Evolutionary conservation across 306 rosid species (phyloP).

Genomic region (Dalbergia cultrata): DNA sequence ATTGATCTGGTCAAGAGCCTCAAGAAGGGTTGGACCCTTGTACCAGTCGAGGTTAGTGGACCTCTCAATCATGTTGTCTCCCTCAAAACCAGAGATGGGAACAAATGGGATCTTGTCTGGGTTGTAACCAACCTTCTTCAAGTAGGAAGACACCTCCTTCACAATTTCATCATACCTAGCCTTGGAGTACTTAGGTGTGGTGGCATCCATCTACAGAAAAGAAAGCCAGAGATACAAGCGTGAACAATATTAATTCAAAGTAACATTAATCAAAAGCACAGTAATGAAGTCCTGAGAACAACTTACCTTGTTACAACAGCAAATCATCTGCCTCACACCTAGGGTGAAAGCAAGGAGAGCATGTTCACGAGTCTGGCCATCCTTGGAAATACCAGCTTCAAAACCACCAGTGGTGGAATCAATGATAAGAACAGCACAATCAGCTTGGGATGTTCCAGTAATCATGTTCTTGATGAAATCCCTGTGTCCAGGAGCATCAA

Average conservation of each 20-base stretch:
- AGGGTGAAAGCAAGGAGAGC: conserved; percentile 96
- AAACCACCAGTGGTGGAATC: conserved; percentile 97
- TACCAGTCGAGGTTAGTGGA: conserved; percentile 96
- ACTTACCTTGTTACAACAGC: conserved; percentile 88
- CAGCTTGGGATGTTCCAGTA: conserved; percentile 94
- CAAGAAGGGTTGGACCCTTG: conserved; percentile 96
- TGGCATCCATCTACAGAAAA: conserved; percentile 81
- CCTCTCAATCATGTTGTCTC: conserved; percentile 94
- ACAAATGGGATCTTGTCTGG: conserved; percentile 88
- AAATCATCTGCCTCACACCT: conserved; percentile 94
- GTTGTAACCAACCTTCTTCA: conserved; percentile 94
- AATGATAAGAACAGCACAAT: conserved; percentile 87
- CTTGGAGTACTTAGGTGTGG: conserved; percentile 89
- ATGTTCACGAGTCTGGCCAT: conserved; percentile 97
- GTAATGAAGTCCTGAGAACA: not conserved
- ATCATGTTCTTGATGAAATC: conserved; percentile 96
- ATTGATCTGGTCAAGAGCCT: conserved; percentile 75
- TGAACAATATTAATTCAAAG: not conserved
- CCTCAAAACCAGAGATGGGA: conserved; percentile 96
- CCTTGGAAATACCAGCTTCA: conserved; percentile 96
- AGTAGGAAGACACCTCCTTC: conserved; percentile 90
- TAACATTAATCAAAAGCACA: too few relatives aligned
- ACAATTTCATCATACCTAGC: conserved; percentile 90
- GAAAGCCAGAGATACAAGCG: not conserved
- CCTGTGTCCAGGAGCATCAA: conserved; percentile 95